Conservation (phyloP, 2,329 filamentous ascomycete species). For the Penicillium sp. region DNA sequence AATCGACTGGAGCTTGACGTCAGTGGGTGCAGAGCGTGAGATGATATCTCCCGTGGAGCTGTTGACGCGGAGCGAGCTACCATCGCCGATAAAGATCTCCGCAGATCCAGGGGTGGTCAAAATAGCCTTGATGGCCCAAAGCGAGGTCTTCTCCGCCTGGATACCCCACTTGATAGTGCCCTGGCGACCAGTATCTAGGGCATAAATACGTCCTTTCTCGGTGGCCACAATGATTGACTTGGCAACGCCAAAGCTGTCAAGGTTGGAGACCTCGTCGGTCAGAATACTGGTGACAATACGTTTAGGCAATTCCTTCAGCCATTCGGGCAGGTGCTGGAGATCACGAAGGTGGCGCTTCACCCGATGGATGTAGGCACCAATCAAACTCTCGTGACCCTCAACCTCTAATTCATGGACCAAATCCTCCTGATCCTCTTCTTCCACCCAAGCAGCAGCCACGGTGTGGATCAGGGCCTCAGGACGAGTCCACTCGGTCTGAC, state of each 20-base stretch:
- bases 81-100: slow-evolving; percentile 62
- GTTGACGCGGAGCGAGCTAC: slow-evolving; percentile 62
- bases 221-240: slow-evolving; percentile 84
- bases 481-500: slow-evolving; percentile 76
- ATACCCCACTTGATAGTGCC: slow-evolving; percentile 77
- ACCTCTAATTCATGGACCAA: slow-evolving; percentile 80
- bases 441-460: slow-evolving; percentile 79
- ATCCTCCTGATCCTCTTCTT: slow-evolving; percentile 71
- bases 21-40: slow-evolving; percentile 32
- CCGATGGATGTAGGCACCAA: slow-evolving; percentile 85
- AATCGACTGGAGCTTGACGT: slow-evolving; percentile 37
- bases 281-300: slow-evolving; percentile 69
- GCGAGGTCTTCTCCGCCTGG: slow-evolving; percentile 63
- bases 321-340: slow-evolving; percentile 71
- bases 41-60: slow-evolving; percentile 49
- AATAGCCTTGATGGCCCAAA: slow-evolving; percentile 71
- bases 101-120: slow-evolving; percentile 64
- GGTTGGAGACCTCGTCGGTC: slow-evolving; percentile 56
- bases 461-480: slow-evolving; percentile 80
- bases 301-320: slow-evolving; percentile 69
- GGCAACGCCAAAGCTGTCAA: slow-evolving; percentile 77
- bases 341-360: slow-evolving; percentile 80
- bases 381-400: slow-evolving; percentile 79
- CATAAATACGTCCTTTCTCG: slow-evolving; percentile 75
- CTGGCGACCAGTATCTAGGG: slow-evolving; percentile 73